Base-by-base conservation (phyloP, 108 stramenopile genomes). In the Nannochloropsis salina region DNA sequence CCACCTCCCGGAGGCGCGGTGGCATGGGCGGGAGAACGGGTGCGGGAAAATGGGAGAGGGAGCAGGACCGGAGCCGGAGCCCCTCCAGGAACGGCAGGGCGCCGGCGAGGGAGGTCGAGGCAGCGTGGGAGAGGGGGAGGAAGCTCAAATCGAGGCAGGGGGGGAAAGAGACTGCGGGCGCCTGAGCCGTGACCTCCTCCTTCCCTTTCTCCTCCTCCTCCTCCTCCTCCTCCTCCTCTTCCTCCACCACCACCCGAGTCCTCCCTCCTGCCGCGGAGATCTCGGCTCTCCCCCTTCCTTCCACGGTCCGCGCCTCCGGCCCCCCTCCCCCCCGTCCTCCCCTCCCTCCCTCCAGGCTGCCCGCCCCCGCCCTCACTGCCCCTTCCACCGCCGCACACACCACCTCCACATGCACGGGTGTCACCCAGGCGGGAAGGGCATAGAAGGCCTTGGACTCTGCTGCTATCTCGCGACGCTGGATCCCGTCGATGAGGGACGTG, bases 331-430 rank as follows among this genome's bases (percentile, higher is more conserved):
- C n/a, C 61, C 1, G 61, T 74, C 3, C 5, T 74, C 61, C 61
- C n/a, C 61, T 15, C 5, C 61, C n/a, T 74, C 20, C 2, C 15
- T 74, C 1, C n/a, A 15, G 20, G n/a, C 61, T 74, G 61, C 61
- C 2, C 5, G n/a, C 61, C 1, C 20, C 61, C n/a, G 61, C 47
- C 15, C 5, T 74, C 61, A 74, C 61, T n/a, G 61, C n/a, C 20
- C 61, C 61, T n/a, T 74, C 61, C 61, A 74, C 15, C 61, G n/a
- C 61, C 61, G 61, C 61, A 74, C 61, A 74, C 61, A 74, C 20
- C 61, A 74, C 61, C n/a, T 74, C 61, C 61, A 74, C 2, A n/a
- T 74, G 20, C n/a, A 20, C n/a, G 61, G 20, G 3, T 74, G 61
- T 5, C 61, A n/a, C 61, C 61, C 15, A n/a, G 15, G 5, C 61